Evolutionary conservation across 2,329 filamentous ascomycete species (phyloP).

Genomic region (Trichoderma lentiforme): DNA sequence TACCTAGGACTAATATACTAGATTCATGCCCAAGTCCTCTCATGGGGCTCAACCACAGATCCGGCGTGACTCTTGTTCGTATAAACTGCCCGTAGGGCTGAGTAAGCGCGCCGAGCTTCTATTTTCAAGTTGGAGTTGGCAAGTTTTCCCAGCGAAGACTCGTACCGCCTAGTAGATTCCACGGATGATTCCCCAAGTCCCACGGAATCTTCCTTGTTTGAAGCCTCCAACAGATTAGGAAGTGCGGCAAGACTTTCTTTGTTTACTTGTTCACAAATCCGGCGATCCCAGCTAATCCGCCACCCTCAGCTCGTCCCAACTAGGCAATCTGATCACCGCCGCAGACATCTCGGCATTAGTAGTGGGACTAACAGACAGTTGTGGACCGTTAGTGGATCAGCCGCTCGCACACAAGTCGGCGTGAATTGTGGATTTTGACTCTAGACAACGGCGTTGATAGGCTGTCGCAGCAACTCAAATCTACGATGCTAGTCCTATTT

Average conservation of each 20-base stretch:
- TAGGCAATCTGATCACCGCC: not conserved
- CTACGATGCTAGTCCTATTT: not conserved
- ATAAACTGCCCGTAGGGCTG: not conserved
- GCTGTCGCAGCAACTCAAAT: not conserved
- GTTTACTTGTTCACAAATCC: not conserved
- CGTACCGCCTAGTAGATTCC: not conserved
- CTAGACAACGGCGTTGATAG: not conserved
- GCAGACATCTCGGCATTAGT: constrained; percentile 4
- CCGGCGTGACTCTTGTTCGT: not conserved
- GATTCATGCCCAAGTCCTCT: not conserved
- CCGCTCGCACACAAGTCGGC: not conserved
- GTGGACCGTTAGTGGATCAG: not conserved
- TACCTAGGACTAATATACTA: not conserved
- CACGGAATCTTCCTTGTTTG: not conserved
- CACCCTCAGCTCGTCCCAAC: not conserved
- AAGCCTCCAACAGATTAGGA: not conserved
- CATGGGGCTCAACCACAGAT: not conserved
- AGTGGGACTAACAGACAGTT: not conserved
- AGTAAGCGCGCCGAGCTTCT: not conserved
- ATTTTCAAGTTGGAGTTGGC: not conserved
- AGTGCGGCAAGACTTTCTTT: not conserved
- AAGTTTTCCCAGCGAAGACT: not conserved
- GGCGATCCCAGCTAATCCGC: not conserved
- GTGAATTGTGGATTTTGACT: not conserved
- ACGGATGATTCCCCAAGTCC: not conserved